phyloP scores from a whole-genome alignment of 331 rosid genomes.

The Spiraea crenata region DNA sequence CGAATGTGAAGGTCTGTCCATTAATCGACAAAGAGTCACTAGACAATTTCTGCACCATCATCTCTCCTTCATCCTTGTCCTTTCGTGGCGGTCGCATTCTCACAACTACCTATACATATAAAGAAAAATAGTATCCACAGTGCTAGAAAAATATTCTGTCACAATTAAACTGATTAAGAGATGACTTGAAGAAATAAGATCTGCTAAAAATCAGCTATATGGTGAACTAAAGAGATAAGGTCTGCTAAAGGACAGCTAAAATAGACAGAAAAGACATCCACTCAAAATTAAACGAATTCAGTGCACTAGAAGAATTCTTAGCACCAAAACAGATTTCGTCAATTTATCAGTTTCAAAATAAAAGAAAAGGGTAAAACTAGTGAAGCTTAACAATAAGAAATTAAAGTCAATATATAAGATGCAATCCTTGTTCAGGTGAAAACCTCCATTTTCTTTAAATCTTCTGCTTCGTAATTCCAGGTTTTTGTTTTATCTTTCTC shows the following conservation, averaged over 20 bases:
- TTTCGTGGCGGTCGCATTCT: slow-evolving; percentile 70
- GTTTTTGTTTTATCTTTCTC: background rate
- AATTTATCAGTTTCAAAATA: background rate
- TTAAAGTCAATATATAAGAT: background rate
- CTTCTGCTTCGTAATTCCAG: background rate
- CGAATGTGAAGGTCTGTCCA: slow-evolving; percentile 86
- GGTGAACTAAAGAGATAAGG: background rate
- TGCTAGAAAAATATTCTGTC: background rate
- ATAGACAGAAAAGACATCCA: background rate
- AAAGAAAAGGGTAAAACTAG: background rate
- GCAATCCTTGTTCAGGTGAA: background rate
- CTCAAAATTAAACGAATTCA: background rate
- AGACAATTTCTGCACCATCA: slow-evolving; percentile 71
- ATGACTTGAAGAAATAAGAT: background rate
- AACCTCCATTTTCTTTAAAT: background rate
- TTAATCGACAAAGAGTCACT: slow-evolving; percentile 67
- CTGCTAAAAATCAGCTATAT: background rate
- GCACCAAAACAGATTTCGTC: background rate
- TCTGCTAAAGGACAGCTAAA: background rate
- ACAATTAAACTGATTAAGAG: background rate
- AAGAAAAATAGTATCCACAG: background rate
- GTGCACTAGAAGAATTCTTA: too few relatives aligned
- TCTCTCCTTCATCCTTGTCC: slow-evolving; percentile 80
- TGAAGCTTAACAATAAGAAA: background rate
- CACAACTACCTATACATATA: slow-evolving; percentile 64